A percentile compares a stretch with the other conserved stretches of the same genome.
Evolutionary conservation across 768 basidiomycete species (phyloP).

Genomic region (Lactarius hengduanensis): DNA sequence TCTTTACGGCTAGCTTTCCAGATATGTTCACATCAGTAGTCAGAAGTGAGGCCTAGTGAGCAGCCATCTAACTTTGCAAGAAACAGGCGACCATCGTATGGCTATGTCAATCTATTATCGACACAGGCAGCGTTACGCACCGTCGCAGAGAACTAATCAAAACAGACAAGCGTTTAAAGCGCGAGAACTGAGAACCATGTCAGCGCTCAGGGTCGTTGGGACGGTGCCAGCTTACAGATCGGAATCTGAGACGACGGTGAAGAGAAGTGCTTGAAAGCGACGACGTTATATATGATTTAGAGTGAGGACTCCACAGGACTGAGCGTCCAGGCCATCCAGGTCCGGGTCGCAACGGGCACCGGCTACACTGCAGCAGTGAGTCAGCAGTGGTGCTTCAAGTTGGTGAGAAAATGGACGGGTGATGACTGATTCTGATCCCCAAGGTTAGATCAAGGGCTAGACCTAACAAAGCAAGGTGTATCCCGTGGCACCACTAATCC

Average conservation of each 20-base stretch:
- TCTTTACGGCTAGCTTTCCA: neutral
- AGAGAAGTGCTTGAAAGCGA: neutral
- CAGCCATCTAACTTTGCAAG: neutral
- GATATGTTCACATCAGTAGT: neutral
- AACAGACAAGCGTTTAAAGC: neutral
- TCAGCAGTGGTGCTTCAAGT: too few relatives aligned
- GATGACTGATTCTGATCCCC: too few relatives aligned
- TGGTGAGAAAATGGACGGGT: too few relatives aligned
- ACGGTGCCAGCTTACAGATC: too few relatives aligned
- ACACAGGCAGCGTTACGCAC: neutral
- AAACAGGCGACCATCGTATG: neutral
- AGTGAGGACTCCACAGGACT: too few relatives aligned
- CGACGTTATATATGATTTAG: too few relatives aligned
- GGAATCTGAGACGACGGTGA: neutral
- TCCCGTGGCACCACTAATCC: neutral
- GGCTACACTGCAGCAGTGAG: too few relatives aligned
- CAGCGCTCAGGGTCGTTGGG: neutral
- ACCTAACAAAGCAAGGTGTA: neutral
- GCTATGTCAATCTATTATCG: neutral
- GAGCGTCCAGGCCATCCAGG: too few relatives aligned
- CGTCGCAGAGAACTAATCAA: neutral
- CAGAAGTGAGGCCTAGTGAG: neutral
- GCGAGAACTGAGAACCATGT: neutral
- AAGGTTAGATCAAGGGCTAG: neutral
- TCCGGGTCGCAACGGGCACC: too few relatives aligned